Evolutionary conservation across 169 alveolate genomes (phyloP).

Genomic region (Plasmodium knowlesi): DNA sequence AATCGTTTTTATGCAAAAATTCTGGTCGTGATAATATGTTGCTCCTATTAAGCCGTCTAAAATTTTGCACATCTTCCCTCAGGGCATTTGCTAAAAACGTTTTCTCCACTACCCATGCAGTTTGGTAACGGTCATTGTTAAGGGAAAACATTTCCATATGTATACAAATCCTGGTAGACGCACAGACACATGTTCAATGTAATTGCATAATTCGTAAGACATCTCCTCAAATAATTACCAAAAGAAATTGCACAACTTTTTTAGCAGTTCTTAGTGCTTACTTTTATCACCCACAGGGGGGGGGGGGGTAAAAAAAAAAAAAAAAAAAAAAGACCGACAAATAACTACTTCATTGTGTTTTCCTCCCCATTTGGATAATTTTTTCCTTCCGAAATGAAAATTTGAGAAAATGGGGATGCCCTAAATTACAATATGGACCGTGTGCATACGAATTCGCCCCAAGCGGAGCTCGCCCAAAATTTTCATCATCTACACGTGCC

Average conservation of each 20-base stretch:
- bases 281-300: neutral
- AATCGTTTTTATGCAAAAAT: neutral
- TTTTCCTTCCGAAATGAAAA: neutral
- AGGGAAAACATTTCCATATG: neutral
- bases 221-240: neutral
- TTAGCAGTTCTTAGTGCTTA: neutral
- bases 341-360: neutral
- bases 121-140: neutral
- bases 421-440: neutral
- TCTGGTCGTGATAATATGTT: neutral
- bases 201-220: neutral
- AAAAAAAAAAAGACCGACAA: neutral
- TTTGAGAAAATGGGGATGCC: neutral
- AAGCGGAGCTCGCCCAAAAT: neutral
- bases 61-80: neutral
- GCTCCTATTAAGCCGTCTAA: neutral
- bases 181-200: neutral
- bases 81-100: neutral
- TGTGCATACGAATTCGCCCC: conserved; percentile 6
- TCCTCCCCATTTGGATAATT: neutral
- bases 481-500: neutral
- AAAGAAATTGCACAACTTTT: neutral
- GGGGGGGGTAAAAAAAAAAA: neutral
- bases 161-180: neutral
- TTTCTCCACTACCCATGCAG: neutral